Evolutionary conservation across 495 filamentous ascomycete species (phyloP).

Genomic region (Aspergillus olivimuriae): DNA sequence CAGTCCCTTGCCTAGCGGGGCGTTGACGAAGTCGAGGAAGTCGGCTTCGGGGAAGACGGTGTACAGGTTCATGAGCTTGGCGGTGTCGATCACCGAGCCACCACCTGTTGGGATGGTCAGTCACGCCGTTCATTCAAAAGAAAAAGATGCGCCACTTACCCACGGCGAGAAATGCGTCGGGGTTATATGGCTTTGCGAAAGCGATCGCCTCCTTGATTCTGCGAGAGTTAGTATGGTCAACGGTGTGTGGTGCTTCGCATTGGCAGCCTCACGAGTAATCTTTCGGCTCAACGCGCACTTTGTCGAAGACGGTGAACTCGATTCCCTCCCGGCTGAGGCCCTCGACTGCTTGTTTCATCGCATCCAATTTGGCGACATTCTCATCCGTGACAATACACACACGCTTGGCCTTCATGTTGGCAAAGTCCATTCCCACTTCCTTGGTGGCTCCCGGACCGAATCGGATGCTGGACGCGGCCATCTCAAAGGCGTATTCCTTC

Average conservation of each 20-base stretch:
- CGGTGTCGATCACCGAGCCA: conserved; percentile 89
- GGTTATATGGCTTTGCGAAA: conserved; percentile 68
- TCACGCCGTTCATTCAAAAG: background rate
- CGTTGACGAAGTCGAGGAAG: conserved; percentile 96
- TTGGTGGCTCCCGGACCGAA: conserved; percentile 91
- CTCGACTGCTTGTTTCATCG: conserved; percentile 78
- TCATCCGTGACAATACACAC: conserved; percentile 88
- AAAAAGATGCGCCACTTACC: conserved; percentile 42
- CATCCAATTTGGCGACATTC: conserved; percentile 70
- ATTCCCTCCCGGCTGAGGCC: conserved; percentile 71
- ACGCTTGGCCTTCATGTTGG: conserved; percentile 77
- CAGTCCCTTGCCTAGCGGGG: conserved; percentile 79
- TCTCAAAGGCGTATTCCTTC: conserved; percentile 98
- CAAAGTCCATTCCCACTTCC: conserved; percentile 98
- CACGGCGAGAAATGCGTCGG: conserved; percentile 89
- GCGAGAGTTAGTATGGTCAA: no score
- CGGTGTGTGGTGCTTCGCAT: no score
- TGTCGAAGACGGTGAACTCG: conserved; percentile 71
- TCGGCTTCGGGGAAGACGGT: conserved; percentile 78
- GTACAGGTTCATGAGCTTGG: conserved; percentile 98
- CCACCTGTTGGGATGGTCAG: conserved; percentile 31
- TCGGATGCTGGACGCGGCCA: conserved; percentile 87
- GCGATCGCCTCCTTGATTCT: conserved; percentile 83
- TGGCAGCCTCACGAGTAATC: conserved; percentile 67
- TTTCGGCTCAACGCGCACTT: conserved; percentile 81